These are phyloP conservation scores for Boletus sp. DNA, from an alignment of 768 basidiomycete genomes.

Conservation along the genomic window DNA sequence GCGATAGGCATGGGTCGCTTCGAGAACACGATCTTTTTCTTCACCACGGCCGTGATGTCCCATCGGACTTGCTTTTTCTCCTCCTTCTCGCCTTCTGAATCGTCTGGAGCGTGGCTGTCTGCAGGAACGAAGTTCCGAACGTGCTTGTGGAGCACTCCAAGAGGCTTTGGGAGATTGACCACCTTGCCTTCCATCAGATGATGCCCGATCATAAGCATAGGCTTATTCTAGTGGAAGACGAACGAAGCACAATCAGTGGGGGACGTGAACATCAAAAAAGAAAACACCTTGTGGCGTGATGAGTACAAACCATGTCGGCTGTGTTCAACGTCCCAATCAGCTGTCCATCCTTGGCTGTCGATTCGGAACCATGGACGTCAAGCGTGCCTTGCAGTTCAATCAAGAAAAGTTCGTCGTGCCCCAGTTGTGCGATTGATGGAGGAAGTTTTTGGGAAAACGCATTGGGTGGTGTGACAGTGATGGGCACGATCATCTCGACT, in stretches of 20 bases:
- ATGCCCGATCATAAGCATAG: slow-evolving; percentile 80
- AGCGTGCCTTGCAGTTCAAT: slow-evolving; percentile 87
- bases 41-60: slow-evolving; percentile 68
- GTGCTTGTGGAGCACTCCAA: slow-evolving; percentile 63
- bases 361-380: slow-evolving; percentile 55
- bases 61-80: slow-evolving; percentile 37
- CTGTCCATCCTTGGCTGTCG: slow-evolving; percentile 57
- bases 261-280: background rate
- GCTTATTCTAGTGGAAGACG: slow-evolving; percentile 49
- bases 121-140: slow-evolving; percentile 1
- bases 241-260: background rate
- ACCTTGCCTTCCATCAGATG: slow-evolving; percentile 90
- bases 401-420: slow-evolving; percentile 75
- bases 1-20: slow-evolving; percentile 79
- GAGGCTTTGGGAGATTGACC: slow-evolving; percentile 68
- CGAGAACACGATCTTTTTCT: slow-evolving; percentile 78
- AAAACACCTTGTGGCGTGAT: background rate
- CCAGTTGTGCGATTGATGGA: slow-evolving; percentile 63
- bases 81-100: background rate
- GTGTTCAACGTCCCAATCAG: slow-evolving; percentile 76
- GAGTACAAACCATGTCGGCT: slow-evolving; percentile 52
- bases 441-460: slow-evolving; percentile 46
- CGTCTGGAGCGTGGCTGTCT: background rate
- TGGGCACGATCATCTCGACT: slow-evolving; percentile 67
- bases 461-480: slow-evolving; percentile 39